Base-by-base conservation (phyloP, 2,329 filamentous ascomycete species). In the Clathrospora elynae region DNA sequence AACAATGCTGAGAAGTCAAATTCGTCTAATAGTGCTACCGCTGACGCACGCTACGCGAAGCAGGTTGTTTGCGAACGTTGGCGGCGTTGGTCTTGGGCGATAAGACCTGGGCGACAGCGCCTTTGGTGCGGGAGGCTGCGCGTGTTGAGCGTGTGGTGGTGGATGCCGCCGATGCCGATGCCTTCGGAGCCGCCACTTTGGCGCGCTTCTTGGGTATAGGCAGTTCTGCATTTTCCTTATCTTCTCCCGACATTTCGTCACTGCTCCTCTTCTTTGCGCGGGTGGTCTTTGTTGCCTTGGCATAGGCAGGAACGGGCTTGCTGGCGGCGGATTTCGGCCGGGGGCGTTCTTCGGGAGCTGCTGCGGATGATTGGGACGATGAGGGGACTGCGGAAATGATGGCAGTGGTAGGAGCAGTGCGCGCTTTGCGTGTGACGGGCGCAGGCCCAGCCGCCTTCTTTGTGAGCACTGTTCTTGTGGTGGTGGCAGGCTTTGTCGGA, bases 171-270 rank as follows among this genome's bases (percentile, higher is more conserved):
- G 38, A 20, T 18, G 50, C 30, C 3, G 50, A 32, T n/a, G n/a
- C n/a, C 7, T 59, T 61, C 14, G 32, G 16, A 1, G 41, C 33
- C 4, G 48, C 40, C 7, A 43, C 41, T 13, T 53, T 50, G 7
- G 35, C 43, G 19, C 58, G 53, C 32, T 61, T 61, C 42, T 60
- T 62, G 22, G 55, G 46, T 2, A 55, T 48, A 12, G 46, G 57
- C 3, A 57, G 49, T 10, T 56, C 48, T 30, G 57, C 44, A 17
- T 66, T 66, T 36, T 67, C 62, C 50, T 67, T 67, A 49, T 64
- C 55, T 14, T 62, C 55, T 8, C 52, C 48, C 6, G 59, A 52
- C 20, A 57, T 39, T 23, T 66, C 61, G 25, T 63, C 57, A 42
- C 59, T 63, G 36, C 46, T 46, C 31, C 61, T 55, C 45, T 65